Conservation (phyloP, 2,329 filamentous ascomycete species). For the Bisporella sp. region DNA sequence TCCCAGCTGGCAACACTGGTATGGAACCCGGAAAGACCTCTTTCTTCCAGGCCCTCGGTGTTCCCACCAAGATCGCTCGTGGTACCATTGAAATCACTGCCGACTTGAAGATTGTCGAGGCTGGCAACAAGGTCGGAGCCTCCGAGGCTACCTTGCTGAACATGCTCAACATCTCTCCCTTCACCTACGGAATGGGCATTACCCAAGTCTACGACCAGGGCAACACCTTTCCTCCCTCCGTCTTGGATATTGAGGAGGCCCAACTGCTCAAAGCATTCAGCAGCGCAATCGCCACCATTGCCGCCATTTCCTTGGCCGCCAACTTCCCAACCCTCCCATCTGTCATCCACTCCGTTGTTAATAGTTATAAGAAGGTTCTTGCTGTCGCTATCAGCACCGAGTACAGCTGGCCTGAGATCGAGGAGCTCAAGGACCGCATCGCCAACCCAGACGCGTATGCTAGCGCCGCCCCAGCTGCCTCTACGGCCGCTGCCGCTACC, state of each 20-base stretch:
- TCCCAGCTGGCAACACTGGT: slow-evolving; percentile 98
- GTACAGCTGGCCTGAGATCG: slow-evolving; percentile 90
- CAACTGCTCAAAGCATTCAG: slow-evolving; percentile 84
- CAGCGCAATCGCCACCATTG: slow-evolving; percentile 77
- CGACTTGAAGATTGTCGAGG: slow-evolving; percentile 96
- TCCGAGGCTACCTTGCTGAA: slow-evolving; percentile 98
- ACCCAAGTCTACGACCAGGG: slow-evolving; percentile 95
- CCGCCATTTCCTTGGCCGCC: slow-evolving; percentile 82
- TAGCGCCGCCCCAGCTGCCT: slow-evolving; percentile 66
- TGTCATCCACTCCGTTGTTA: slow-evolving; percentile 93
- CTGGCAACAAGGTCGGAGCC: slow-evolving; percentile 88
- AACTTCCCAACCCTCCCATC: slow-evolving; percentile 96
- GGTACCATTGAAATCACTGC: slow-evolving; percentile 99
- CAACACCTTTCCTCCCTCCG: slow-evolving; percentile 77
- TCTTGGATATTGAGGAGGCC: slow-evolving; percentile 91
- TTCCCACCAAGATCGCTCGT: slow-evolving; percentile 99
- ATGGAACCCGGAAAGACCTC: slow-evolving; percentile 99
- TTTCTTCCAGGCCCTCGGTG: slow-evolving; percentile 99
- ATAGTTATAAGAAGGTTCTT: slow-evolving; percentile 95
- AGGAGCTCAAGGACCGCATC: slow-evolving; percentile 98
- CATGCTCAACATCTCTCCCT: slow-evolving; percentile 99
- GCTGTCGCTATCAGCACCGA: slow-evolving; percentile 86
- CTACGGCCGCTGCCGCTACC: slow-evolving; percentile 43
- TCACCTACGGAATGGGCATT: slow-evolving; percentile 98
- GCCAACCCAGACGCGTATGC: slow-evolving; percentile 98